Evolutionary conservation across 2,329 filamentous ascomycete genomes (phyloP).

Genomic region (Trichoderma sp.): DNA sequence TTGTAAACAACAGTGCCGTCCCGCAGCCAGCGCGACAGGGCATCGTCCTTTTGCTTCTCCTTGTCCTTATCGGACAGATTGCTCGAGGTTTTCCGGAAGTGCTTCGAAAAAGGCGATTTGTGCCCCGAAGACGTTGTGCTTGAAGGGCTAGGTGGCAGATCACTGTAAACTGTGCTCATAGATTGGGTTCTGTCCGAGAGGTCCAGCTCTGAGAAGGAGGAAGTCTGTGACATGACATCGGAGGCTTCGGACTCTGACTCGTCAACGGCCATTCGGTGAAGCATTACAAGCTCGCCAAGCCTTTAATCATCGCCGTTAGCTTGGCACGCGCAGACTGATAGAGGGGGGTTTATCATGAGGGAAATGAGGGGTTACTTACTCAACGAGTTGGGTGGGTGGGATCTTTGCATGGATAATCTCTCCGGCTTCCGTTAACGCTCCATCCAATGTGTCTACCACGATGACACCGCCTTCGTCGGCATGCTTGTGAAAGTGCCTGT

Average conservation of each 20-base stretch:
- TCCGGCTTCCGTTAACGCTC: conserved; percentile 77
- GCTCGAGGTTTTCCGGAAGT: conserved; percentile 34
- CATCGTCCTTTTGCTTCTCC: conserved; percentile 48
- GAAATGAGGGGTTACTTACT: conserved; percentile 48
- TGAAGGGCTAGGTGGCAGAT: conserved; percentile 33
- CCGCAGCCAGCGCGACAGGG: conserved; percentile 55
- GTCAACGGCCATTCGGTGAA: conserved; percentile 46
- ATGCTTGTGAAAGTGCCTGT: conserved; percentile 65
- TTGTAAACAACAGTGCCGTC: conserved; percentile 67
- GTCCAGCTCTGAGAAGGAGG: conserved; percentile 37
- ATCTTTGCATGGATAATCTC: conserved; percentile 81
- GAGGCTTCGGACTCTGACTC: conserved; percentile 39
- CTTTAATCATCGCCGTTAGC: conserved; percentile 33
- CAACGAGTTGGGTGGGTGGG: conserved; percentile 72
- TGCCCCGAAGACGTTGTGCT: conserved; percentile 31
- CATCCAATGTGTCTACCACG: conserved; percentile 74
- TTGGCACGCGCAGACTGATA: not conserved
- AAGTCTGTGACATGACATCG: conserved; percentile 31
- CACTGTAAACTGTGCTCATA: conserved; percentile 42
- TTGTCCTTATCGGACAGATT: conserved; percentile 27
- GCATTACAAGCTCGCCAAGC: conserved; percentile 74
- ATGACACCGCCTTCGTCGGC: conserved; percentile 63
- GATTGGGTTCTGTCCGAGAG: conserved; percentile 35
- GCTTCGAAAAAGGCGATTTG: conserved; percentile 34
- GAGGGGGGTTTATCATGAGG: not conserved